Percentiles rank a stretch among this genome's conserved stretches.
Evolutionary conservation across 2,329 filamentous ascomycete genomes (phyloP).

Genomic region (Claviceps pusilla): DNA sequence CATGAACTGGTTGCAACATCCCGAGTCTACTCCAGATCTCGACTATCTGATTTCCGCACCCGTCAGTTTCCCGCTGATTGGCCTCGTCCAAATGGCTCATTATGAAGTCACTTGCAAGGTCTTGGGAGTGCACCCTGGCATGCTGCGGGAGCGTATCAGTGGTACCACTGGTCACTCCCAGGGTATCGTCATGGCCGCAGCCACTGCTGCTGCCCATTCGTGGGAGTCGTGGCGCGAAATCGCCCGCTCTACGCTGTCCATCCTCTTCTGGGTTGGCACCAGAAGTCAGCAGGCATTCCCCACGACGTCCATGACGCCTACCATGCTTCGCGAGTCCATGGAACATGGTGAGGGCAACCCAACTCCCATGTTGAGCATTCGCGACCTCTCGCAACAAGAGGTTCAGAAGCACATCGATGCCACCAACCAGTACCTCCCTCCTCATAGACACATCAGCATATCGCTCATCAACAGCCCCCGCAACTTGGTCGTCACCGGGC

Average conservation of each 20-base stretch:
- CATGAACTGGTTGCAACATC: constrained; percentile 80
- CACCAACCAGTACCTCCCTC: constrained; percentile 88
- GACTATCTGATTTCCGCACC: constrained; percentile 91
- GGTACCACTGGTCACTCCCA: constrained; percentile 95
- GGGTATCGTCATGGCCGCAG: constrained; percentile 83
- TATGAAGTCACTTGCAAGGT: constrained; percentile 90
- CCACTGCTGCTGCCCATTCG: constrained; percentile 74
- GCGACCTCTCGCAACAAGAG: constrained; percentile 72
- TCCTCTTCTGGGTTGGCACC: constrained; percentile 97
- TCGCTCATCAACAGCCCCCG: constrained; percentile 93
- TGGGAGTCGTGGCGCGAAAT: constrained; percentile 86
- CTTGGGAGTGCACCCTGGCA: constrained; percentile 75
- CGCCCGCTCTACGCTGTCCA: constrained; percentile 65
- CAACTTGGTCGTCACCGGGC: constrained; percentile 92
- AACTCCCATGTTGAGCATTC: constrained; percentile 95
- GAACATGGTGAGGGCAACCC: constrained; percentile 91
- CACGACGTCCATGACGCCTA: constrained; percentile 80
- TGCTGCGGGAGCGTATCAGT: constrained; percentile 67
- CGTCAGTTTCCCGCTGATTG: constrained; percentile 91
- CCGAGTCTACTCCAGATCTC: constrained; percentile 77
- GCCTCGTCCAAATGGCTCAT: constrained; percentile 87
- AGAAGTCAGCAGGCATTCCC: constrained; percentile 96
- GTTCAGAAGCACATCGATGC: constrained; percentile 94
- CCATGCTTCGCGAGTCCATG: constrained; percentile 78
- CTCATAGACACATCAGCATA: constrained; percentile 85